Evolutionary conservation across 225 moss, liverwort and hornwort species (phyloP), one percentile per base, ranked within the genome.

Genomic region (Asterella californica): DNA sequence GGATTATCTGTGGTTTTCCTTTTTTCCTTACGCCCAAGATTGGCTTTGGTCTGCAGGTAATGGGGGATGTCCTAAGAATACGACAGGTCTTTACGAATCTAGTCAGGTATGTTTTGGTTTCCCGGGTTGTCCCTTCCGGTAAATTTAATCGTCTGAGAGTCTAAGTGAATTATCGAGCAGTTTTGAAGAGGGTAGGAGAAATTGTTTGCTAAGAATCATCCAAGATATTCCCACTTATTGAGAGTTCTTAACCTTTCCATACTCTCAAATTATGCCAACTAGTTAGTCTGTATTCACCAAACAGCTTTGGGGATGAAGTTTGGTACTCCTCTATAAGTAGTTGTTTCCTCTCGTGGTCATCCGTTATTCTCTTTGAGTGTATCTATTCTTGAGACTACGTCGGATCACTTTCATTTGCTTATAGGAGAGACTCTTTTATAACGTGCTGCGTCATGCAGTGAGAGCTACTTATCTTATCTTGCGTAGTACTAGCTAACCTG

Each of bases 11-110:
- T 45, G 6, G 22, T 46, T 10, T 45, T 46, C 2, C 21, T 33
- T 17, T n/a, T 9, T 75, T 72, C 21, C 57, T 37, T 36, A 59
- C 24, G 32, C 52, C 52, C n/a, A 74, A 30, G 25, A 53, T 52
- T 73, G 49, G n/a, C 64, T 59, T 76, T 64, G 15, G 32, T 67
- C 72, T 73, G 27, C 84, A 93, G 93, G 85, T 94, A 38, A 88
- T 91, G 61, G 94, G 92, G 67, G 94, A 94, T 80, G 90, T 94
- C 57, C 86, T 94, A 69, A 90, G 94, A 63, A 94, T 94, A 70
- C 92, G 92, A 66, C 92, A 94, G 79, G 90, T 94, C 67, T 87
- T 94, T 76, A 94, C 92, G 17, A 94, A 94, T 83, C 72, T 94
- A 75, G 90, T 94, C 82, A 91, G 94, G 94, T 94, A 89, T 54